Percentiles rank a stretch among this genome's conserved stretches.
Evolutionary conservation across 2,329 filamentous ascomycete genomes (phyloP).

Genomic region (Colletotrichum siamense): DNA sequence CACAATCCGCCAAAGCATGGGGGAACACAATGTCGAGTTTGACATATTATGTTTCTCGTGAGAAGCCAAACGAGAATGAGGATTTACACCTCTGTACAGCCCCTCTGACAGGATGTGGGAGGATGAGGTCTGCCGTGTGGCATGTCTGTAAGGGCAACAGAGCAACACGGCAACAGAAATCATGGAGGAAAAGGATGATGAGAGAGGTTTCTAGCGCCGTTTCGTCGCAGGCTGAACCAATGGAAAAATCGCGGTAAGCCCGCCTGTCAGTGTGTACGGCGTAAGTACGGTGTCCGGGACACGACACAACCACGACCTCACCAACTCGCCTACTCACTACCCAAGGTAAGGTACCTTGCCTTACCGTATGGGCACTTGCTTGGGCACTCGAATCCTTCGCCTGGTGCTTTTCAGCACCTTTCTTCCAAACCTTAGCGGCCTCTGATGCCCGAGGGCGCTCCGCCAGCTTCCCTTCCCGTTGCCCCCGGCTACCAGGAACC

Average conservation of each 20-base stretch:
- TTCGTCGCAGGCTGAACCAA: background rate
- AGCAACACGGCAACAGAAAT: background rate
- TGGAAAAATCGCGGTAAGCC: constrained; percentile 2
- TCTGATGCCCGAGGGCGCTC: background rate
- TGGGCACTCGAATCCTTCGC: background rate
- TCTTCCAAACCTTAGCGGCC: background rate
- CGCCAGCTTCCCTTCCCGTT: background rate
- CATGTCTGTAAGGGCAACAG: background rate
- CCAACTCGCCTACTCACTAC: background rate
- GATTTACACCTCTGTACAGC: background rate
- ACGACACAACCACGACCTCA: background rate
- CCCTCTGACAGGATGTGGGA: background rate
- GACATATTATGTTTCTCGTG: background rate
- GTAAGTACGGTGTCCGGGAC: background rate
- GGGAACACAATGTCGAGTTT: background rate
- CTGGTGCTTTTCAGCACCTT: background rate
- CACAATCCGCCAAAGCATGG: background rate
- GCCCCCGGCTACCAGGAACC: background rate
- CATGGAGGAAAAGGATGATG: background rate
- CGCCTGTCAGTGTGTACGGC: background rate
- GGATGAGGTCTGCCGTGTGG: background rate
- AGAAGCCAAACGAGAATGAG: background rate
- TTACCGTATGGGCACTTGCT: background rate
- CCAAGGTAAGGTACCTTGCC: background rate
- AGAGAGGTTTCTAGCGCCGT: background rate